Percentiles rank a stretch among this genome's conserved stretches.
phyloP scores from a whole-genome alignment of 768 basidiomycete species.

The Tricholoma saponaceum region DNA sequence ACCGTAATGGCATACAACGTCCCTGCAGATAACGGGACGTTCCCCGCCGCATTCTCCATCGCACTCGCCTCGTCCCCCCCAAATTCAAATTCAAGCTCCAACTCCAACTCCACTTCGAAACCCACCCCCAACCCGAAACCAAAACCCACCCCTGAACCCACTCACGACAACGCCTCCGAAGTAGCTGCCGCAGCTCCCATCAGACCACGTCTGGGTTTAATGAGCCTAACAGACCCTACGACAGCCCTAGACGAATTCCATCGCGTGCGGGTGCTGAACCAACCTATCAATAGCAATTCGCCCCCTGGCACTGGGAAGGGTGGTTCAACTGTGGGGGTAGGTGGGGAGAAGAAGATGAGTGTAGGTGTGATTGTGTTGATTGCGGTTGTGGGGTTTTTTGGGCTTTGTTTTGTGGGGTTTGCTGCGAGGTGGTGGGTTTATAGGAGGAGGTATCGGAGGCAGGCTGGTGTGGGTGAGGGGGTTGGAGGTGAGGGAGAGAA shows the following conservation, averaged over 20 bases:
- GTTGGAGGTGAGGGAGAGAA: slow-evolving; percentile 13
- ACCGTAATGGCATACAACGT: slow-evolving; percentile 67
- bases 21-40: slow-evolving; percentile 41
- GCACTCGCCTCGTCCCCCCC: no score
- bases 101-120: neutral
- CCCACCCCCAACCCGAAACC: no score
- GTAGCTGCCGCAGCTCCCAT: slow-evolving; percentile 16
- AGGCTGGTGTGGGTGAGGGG: slow-evolving; percentile 9
- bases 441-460: slow-evolving; percentile 29
- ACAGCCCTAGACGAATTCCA: slow-evolving; percentile 65
- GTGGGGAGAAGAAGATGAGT: slow-evolving; percentile 37
- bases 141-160: no score
- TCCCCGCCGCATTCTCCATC: slow-evolving; percentile 16
- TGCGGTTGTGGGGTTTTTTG: slow-evolving; percentile 55
- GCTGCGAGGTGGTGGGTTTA: slow-evolving; percentile 46
- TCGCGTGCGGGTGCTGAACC: slow-evolving; percentile 61
- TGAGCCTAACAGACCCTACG: slow-evolving; percentile 59
- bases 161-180: neutral
- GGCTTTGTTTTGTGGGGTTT: slow-evolving; percentile 50
- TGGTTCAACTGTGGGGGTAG: slow-evolving; percentile 1
- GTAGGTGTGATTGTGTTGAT: slow-evolving; percentile 64
- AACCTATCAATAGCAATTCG: slow-evolving; percentile 37
- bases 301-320: slow-evolving; percentile 3
- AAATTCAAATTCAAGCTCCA: no score
- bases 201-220: slow-evolving; percentile 51